phyloP scores from a whole-genome alignment of 176 grass and related monocot species.

The Musa troglodytarum region DNA sequence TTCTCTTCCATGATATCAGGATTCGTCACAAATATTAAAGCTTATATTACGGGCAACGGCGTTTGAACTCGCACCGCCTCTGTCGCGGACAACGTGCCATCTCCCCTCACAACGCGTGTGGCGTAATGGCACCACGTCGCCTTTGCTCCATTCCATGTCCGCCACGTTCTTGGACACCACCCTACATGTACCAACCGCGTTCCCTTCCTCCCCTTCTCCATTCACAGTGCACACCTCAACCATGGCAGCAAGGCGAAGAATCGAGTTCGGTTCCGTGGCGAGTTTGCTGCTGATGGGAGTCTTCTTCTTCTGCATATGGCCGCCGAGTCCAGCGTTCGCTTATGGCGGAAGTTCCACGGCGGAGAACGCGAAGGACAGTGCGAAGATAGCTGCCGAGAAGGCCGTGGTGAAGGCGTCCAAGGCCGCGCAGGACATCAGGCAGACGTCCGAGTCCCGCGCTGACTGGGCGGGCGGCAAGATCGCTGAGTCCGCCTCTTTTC shows the following conservation, averaged over 20 bases:
- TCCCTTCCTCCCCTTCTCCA: background rate
- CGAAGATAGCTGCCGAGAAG: background rate
- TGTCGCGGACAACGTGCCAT: background rate
- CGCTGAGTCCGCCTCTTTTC: background rate
- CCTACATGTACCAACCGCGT: background rate
- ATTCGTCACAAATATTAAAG: too few relatives aligned
- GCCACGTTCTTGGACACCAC: background rate
- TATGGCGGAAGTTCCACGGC: background rate
- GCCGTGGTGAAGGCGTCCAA: background rate
- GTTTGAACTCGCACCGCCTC: background rate
- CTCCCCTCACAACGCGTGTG: background rate
- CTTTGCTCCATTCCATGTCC: background rate
- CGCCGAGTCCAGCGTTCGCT: background rate
- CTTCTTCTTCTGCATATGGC: background rate
- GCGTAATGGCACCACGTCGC: background rate
- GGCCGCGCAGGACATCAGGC: background rate
- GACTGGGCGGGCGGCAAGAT: conserved; percentile 5
- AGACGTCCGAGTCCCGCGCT: background rate
- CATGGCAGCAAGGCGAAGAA: background rate
- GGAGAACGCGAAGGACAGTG: background rate
- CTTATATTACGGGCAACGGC: too few relatives aligned
- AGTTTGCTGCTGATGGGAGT: background rate
- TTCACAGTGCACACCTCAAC: background rate
- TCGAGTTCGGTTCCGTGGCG: background rate
- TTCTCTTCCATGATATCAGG: too few relatives aligned